Evolutionary conservation across 768 basidiomycete genomes (phyloP).

Genomic region (Tulasnella calospora): DNA sequence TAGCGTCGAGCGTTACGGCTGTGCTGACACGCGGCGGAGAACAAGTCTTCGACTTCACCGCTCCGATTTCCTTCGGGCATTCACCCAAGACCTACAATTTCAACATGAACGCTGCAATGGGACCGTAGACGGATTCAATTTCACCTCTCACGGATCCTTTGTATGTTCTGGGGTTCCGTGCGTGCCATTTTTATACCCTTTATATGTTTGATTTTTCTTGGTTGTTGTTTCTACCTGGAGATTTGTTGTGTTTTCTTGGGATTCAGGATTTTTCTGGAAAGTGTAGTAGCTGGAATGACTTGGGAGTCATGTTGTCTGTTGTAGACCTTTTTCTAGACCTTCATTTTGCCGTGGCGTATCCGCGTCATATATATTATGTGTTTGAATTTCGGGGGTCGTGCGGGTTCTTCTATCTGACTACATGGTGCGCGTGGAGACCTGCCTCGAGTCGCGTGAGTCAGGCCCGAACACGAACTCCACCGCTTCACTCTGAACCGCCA

Average conservation of each 20-base stretch:
- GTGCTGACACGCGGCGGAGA: background rate
- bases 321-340: background rate
- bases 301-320: background rate
- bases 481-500: too few species aligned
- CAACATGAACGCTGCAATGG: slow-evolving; percentile 11
- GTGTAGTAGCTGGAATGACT: background rate
- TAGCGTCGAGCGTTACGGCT: slow-evolving; percentile 40
- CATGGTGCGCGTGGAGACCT: too few species aligned
- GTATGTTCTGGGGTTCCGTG: background rate
- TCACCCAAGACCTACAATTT: slow-evolving; percentile 16
- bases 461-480: too few species aligned
- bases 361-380: background rate
- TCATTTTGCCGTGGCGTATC: background rate
- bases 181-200: background rate
- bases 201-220: background rate
- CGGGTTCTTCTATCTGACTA: too few species aligned
- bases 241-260: background rate
- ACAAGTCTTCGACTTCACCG: slow-evolving; percentile 22
- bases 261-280: background rate
- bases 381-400: background rate
- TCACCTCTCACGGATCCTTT: background rate
- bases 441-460: too few species aligned
- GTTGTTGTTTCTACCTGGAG: background rate
- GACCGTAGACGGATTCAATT: background rate
- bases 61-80: slow-evolving; percentile 15